phyloP scores from a whole-genome alignment of 805 yeast species.

The Candida boidinii region DNA sequence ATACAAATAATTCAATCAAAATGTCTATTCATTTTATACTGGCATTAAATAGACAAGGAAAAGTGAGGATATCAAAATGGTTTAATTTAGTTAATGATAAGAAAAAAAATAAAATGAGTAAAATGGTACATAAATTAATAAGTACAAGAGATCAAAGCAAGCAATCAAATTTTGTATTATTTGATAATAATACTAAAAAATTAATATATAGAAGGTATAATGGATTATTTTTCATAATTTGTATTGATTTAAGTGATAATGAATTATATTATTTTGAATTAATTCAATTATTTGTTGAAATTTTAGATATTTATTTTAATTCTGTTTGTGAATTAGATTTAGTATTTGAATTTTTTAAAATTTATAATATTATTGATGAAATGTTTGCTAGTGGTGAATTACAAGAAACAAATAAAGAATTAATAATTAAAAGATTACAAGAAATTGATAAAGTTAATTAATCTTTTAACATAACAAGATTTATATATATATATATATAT shows the following conservation, averaged over 20 bases:
- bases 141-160: conserved; percentile 77
- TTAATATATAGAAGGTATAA: conserved; percentile 86
- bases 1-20: no score
- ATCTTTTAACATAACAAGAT: conserved; percentile 4
- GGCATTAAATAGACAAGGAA: conserved; percentile 91
- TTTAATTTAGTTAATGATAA: conserved; percentile 30
- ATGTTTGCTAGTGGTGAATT: conserved; percentile 85
- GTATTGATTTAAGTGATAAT: conserved; percentile 72
- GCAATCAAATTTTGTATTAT: conserved; percentile 39
- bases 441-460: conserved; percentile 56
- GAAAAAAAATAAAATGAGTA: conserved; percentile 39
- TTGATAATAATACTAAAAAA: conserved; percentile 48
- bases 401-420: conserved; percentile 71
- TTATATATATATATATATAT: background rate
- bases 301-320: conserved; percentile 76
- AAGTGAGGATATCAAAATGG: conserved; percentile 80
- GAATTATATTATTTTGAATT: conserved; percentile 78
- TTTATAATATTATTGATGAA: conserved; percentile 78
- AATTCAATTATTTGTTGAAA: conserved; percentile 82
- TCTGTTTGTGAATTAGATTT: conserved; percentile 91
- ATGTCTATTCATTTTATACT: conserved; percentile 80
- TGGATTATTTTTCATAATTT: conserved; percentile 81
- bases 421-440: conserved; percentile 55
- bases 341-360: conserved; percentile 84
- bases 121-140: conserved; percentile 69